Evolutionary conservation across 2,329 filamentous ascomycete species (phyloP), one percentile per base, ranked within the genome.

Genomic region (Ceratocystis cacaofunesta): DNA sequence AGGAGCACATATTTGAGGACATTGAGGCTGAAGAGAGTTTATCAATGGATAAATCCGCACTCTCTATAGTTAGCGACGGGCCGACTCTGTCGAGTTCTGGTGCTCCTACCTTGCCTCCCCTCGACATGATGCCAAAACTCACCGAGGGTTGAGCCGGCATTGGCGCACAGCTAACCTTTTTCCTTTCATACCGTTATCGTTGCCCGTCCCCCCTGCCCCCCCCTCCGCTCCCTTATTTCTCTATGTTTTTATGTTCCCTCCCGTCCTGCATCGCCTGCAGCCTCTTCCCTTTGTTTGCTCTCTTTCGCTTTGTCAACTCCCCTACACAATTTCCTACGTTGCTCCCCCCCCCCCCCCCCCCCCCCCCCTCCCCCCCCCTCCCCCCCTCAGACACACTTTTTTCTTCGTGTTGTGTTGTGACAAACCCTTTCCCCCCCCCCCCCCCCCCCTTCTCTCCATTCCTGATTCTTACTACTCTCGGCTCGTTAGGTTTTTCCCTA

Each of bases 1-100:
- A 68, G 25, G 65, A 68, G 41, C 66, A 68, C 28, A 66, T 68
- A 28, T 70, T 69, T 15, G 70, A 70, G 41, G 69, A 70, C 46
- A 68, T 68, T 36, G 68, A 70, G 41, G 65, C 50, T 4, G 63
- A 65, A n/a, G 64, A 64, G 44, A 61, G 43, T 8, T 30, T 55
- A 28, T 36, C 61, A 19, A 63, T 66, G 46, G 65, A 66, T 66
- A 28, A 65, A 22, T 63, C 67, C 19, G 44, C 50, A 25, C n/a
- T 61, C 32, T 62, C 60, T n/a, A 22, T 62, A 32, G 43, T 55
- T 22, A 55, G 58, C 43, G 30, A 30, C 30, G 61, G 57, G 15
- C 30, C 55, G 57, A 44, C 66, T 22, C 48, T 61, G 44, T 68
- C 64, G 3, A 65, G 58, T 41, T 43, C 36, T 12, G 62, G 48